Conservation (phyloP, 768 basidiomycete species). For the Podaxis rugospora region DNA sequence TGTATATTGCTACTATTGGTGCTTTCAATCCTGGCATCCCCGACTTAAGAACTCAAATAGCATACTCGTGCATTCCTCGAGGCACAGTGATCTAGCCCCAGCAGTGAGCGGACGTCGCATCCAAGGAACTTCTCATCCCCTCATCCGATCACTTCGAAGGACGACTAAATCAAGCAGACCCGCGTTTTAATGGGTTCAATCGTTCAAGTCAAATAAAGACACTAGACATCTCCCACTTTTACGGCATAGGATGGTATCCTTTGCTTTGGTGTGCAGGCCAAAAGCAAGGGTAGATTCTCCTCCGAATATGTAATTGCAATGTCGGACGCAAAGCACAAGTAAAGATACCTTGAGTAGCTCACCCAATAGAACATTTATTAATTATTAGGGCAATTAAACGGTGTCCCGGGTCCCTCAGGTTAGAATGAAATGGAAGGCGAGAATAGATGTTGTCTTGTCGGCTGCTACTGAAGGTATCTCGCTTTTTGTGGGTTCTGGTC, state of each 20-base stretch:
- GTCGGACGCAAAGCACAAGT: not conserved
- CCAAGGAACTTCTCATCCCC: not conserved
- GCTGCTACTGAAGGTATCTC: constrained; percentile 11
- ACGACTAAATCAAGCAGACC: not conserved
- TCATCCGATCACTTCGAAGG: not conserved
- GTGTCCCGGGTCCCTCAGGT: constrained; percentile 16
- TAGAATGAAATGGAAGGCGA: not conserved
- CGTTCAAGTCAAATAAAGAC: not conserved
- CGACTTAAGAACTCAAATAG: not conserved
- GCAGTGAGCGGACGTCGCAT: not conserved
- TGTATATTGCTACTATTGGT: too few species aligned
- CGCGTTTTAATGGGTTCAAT: not conserved
- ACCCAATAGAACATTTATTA: not conserved
- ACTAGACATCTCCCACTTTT: not conserved
- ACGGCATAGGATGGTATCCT: not conserved
- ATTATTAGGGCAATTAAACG: not conserved
- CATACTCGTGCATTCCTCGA: not conserved
- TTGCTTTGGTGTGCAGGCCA: not conserved
- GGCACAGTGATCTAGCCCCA: not conserved
- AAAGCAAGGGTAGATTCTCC: not conserved
- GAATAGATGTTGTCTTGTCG: not conserved
- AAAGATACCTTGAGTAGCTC: not conserved
- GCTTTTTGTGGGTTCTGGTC: constrained; percentile 12
- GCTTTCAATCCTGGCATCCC: not conserved
- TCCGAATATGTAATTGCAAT: not conserved